Evolutionary conservation across 2,329 filamentous ascomycete genomes (phyloP), one percentile per base, ranked within the genome.

Genomic region (Falciphora oryzae): DNA sequence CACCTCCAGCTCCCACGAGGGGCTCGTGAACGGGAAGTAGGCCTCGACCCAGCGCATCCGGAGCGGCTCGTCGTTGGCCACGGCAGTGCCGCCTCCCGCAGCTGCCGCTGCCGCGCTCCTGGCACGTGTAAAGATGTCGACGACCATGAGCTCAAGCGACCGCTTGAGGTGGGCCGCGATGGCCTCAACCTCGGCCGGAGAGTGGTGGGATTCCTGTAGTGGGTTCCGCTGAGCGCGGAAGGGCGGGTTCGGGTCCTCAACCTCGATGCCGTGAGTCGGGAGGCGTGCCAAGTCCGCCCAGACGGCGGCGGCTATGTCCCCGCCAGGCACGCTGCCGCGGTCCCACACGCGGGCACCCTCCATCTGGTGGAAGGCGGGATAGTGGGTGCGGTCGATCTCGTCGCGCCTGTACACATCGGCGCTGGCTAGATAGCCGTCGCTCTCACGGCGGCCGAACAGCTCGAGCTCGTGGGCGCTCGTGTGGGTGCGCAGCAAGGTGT

Each of bases 301-400:
- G 10, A 98, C 87, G 16, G 85, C 84, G 22, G 85, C 79, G 1
- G 85, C 85, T 25, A 93, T 74, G 68, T 89, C 83, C 25, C 81
- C 82, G 66, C 76, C 80, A 64, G 79, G 81, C 59, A 84, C 85
- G 74, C 79, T 83, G 32, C 74, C 81, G 13, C 92, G 85, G 73
- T 95, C 90, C 94, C 95, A 99, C 64, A 93, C 89, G 70, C 90
- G 84, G 11, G 94, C 94, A 16, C 93, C 94, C 76, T 99, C 95
- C 93, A 98, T 98, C 79, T 99, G 95, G 78, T 99, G 95, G 77
- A 99, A 99, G 65, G 96, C 87, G 0, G 95, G 95, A 77, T 98
- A 98, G 78, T 99, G 95, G 70, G 89, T 95, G 65, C 91, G 87
- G 77, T 99, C 95, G 72, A 99, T 90, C 65, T 94, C 93, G 84